A percentile compares a stretch with the other conserved stretches of the same genome.
These are phyloP conservation scores for Daldinia sp. DNA, from an alignment of 2,329 filamentous ascomycete genomes.

Conservation along the genomic window DNA sequence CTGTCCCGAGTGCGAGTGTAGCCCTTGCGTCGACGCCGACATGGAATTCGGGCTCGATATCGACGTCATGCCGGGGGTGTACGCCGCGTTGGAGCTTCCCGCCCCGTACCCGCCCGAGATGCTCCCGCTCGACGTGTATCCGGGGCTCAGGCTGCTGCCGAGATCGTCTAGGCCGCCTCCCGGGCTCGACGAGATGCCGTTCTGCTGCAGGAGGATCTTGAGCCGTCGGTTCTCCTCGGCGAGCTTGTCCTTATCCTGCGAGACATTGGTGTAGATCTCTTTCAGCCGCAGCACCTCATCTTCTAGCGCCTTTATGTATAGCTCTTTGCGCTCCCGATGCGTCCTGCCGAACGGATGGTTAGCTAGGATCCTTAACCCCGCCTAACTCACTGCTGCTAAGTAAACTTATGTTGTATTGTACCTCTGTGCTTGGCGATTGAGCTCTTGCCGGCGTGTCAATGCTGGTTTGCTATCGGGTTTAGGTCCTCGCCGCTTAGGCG, in stretches of 20 bases:
- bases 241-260: conserved; percentile 80
- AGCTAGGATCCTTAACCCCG: conserved; percentile 14
- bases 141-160: conserved; percentile 60
- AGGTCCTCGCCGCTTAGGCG: conserved; percentile 89
- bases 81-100: conserved; percentile 58
- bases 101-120: conserved; percentile 72
- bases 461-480: conserved; percentile 98
- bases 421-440: conserved; percentile 97
- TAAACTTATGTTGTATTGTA: conserved; percentile 56
- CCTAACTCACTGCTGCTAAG: background rate
- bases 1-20: conserved; percentile 46
- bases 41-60: conserved; percentile 59
- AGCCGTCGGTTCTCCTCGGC: conserved; percentile 84
- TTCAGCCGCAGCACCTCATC: conserved; percentile 90
- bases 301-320: conserved; percentile 94
- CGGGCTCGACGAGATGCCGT: conserved; percentile 59
- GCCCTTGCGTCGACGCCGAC: conserved; percentile 52
- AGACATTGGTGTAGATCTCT: conserved; percentile 80
- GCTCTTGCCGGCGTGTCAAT: conserved; percentile 88
- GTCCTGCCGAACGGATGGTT: conserved; percentile 72
- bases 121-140: conserved; percentile 67
- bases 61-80: conserved; percentile 62
- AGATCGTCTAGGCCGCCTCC: conserved; percentile 57
- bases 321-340: conserved; percentile 94
- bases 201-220: conserved; percentile 66